These are phyloP conservation scores for Isoetes taiwanensis DNA, from an alignment of 75 land plant genomes.

Conservation along the genomic window DNA sequence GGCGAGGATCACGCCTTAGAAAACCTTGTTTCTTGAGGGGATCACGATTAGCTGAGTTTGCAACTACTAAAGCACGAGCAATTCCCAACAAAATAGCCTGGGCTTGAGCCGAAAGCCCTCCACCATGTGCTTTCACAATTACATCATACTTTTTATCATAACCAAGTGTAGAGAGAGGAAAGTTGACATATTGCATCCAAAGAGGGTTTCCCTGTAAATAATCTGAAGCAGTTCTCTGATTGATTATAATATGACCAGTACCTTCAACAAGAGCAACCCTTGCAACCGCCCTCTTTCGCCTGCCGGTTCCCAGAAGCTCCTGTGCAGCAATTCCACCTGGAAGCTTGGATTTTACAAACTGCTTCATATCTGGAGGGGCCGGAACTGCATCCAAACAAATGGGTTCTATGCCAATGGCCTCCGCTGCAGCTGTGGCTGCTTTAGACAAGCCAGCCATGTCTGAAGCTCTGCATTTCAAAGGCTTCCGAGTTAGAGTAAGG, in stretches of 20 bases:
- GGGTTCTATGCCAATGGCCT: no score
- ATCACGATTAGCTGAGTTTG: conserved; percentile 50
- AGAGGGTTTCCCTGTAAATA: conserved; percentile 91
- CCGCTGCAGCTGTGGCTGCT: no score
- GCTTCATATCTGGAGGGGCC: conserved; percentile 34
- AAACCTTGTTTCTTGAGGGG: conserved; percentile 69
- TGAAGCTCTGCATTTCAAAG: no score
- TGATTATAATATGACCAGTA: conserved; percentile 68
- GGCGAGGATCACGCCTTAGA: conserved; percentile 72
- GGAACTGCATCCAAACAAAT: no score
- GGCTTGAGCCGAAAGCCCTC: conserved; percentile 91
- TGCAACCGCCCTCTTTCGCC: conserved; percentile 78
- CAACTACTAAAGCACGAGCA: conserved; percentile 66
- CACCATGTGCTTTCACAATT: conserved; percentile 91
- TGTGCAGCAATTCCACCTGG: conserved; percentile 95
- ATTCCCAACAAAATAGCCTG: conserved; percentile 85
- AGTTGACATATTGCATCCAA: conserved; percentile 71
- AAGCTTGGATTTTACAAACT: conserved; percentile 55
- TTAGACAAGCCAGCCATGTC: no score
- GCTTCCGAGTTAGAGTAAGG: no score
- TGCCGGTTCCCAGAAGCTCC: conserved; percentile 58
- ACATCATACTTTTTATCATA: conserved; percentile 70
- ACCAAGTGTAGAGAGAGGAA: conserved; percentile 62
- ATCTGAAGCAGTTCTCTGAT: conserved; percentile 81
- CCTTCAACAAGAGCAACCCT: conserved; percentile 81